These are phyloP conservation scores for Inonotus hispidus DNA, from an alignment of 1,284 basidiomycete species.

Conservation along the genomic window DNA sequence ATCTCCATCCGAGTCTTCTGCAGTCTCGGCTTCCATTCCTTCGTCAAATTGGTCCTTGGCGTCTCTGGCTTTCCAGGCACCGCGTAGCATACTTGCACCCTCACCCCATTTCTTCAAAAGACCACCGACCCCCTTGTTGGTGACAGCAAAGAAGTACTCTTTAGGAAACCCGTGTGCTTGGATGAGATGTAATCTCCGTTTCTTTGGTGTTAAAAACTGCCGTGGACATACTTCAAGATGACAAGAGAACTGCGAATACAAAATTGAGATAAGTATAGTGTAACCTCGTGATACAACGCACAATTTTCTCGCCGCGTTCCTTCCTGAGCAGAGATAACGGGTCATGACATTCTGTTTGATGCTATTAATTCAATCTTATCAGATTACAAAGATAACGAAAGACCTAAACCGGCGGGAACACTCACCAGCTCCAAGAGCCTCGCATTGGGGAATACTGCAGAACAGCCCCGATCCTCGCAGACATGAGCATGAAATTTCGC, in stretches of 20 bases:
- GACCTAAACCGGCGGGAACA: conserved; percentile 28
- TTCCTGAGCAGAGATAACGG: conserved; percentile 67
- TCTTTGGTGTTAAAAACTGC: conserved; percentile 71
- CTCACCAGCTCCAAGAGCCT: conserved; percentile 68
- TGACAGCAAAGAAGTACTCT: conserved; percentile 84
- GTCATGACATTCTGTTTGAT: conserved; percentile 86
- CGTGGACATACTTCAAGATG: conserved; percentile 61
- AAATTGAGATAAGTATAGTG: neutral
- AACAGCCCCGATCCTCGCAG: conserved; percentile 64
- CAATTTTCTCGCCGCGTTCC: conserved; percentile 85
- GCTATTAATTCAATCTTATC: conserved; percentile 38
- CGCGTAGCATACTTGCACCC: conserved; percentile 69
- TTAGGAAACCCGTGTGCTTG: conserved; percentile 78
- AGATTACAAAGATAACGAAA: neutral
- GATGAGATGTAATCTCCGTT: conserved; percentile 76
- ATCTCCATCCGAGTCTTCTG: conserved; percentile 24
- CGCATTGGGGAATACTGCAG: conserved; percentile 82
- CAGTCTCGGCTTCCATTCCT: conserved; percentile 25
- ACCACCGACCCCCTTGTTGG: conserved; percentile 81
- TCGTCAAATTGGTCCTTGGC: conserved; percentile 22
- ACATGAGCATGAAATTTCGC: conserved; percentile 79
- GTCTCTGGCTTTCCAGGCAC: conserved; percentile 57
- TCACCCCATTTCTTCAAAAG: conserved; percentile 72
- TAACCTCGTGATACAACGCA: conserved; percentile 36
- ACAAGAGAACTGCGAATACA: conserved; percentile 67